Evolutionary conservation across 192 early-diverging fungal species (phyloP), one percentile per base, ranked within the genome.

Genomic region (Gonapodya sp.): DNA sequence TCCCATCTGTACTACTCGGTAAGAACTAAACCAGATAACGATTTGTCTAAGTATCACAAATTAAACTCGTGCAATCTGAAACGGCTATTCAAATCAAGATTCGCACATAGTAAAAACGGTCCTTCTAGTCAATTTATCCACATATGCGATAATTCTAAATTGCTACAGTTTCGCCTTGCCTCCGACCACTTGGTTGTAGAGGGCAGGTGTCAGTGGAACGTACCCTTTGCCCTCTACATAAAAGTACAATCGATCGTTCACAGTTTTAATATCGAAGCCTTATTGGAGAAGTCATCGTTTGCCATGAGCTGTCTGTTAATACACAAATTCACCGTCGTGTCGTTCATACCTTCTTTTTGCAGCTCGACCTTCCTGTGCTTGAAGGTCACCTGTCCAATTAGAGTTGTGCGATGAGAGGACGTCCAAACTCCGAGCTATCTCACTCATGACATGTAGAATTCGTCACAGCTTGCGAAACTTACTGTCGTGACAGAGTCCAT

Each of bases 281-380:
- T 8, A 16, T 64, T 8, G 8, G 24, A 24, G 8, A 24, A 64
- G 46, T n/a, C n/a, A n/a, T n/a, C n/a, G n/a, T n/a, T 8, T 64
- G 46, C 24, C 46, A 64, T 64, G 46, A 16, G 8, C 46, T 16
- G 46, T 64, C 46, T 64, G 8, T 64, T 8, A 64, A 64, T 64
- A 64, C 8, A 64, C 8, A 64, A 8, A 24, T 8, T 8, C 46
- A 64, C 24, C 46, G 46, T 16, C 8, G 24, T 16, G 24, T 24
- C 24, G 46, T 64, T 16, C 46, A 8, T 16, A 64, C 46, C 46
- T 73, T 85, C 34, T 18, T 31, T 81, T 24, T 84, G 79, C 24
- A 86, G 78, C 18, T 84, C 79, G 34, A 36, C 24, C 35, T 85
- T 85, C 2, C 79, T 18, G 72, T 85, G 85, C 80, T 85, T 86